Evolutionary conservation across 306 rosid genomes (phyloP).

Genomic region (Cicer yamashitae): DNA sequence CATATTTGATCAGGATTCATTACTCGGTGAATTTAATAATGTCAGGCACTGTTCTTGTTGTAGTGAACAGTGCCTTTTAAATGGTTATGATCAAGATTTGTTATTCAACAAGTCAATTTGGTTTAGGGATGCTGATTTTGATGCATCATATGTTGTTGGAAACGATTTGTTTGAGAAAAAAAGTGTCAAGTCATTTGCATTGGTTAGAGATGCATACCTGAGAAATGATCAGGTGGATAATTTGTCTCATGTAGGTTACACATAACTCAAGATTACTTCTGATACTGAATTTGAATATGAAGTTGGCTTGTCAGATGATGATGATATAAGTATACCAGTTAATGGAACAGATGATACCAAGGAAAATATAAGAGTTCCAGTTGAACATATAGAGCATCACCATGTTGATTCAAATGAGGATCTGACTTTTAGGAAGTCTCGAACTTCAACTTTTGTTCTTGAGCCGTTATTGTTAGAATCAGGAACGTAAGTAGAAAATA

Average conservation of each 20-base stretch:
- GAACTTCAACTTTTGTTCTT: conserved; percentile 47
- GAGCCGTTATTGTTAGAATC: conserved; percentile 49
- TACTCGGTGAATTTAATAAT: conserved; percentile 48
- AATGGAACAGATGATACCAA: conserved; percentile 36
- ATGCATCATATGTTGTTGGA: conserved; percentile 48
- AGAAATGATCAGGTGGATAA: conserved; percentile 58
- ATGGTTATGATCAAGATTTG: conserved; percentile 46
- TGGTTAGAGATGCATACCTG: conserved; percentile 42
- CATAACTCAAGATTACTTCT: conserved; percentile 73
- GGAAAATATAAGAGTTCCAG: conserved; percentile 49
- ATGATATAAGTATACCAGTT: conserved; percentile 44
- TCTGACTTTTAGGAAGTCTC: conserved; percentile 49
- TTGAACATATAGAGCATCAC: conserved; percentile 47
- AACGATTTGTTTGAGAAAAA: conserved; percentile 43
- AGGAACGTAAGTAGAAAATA: conserved; percentile 41
- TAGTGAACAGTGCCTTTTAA: conserved; percentile 51
- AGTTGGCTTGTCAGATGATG: conserved; percentile 60
- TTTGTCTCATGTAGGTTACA: conserved; percentile 72
- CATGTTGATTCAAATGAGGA: conserved; percentile 48
- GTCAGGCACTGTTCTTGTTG: conserved; percentile 69
- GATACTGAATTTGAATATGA: conserved; percentile 88
- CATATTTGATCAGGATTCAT: conserved; percentile 57
- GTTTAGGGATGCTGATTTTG: conserved; percentile 57
- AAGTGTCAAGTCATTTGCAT: conserved; percentile 42
- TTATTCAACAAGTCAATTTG: conserved; percentile 48